Base-by-base conservation (phyloP, 139 green algal genomes). In the Micractinium sp. region DNA sequence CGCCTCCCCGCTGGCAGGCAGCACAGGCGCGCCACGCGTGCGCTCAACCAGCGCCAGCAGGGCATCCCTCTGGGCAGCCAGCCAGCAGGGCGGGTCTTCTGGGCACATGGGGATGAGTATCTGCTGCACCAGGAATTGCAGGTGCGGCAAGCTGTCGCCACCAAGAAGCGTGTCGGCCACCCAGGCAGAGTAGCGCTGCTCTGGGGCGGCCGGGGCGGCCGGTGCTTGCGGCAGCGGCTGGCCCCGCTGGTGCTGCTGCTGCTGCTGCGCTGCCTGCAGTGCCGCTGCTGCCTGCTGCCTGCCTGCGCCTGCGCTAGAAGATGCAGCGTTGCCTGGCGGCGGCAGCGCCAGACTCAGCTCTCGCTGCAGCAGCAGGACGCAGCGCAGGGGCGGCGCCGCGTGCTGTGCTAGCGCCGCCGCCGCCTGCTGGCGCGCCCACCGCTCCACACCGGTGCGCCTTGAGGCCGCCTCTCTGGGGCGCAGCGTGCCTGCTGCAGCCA, bases 101-200 rank as follows among this genome's bases (percentile, higher is more conserved):
- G 86, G 86, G 61, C 79, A 47, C 77, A 90, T 35, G 16, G 86
- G 86, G 1, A 81, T 69, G 25, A 90, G 86, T 63, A 90, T 33
- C 61, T 56, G 41, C 38, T 86, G 77, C 76, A 90, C 53, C 77
- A 90, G 36, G 35, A 85, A 89, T 23, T 85, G 86, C 86, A 89
- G 60, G 73, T 63, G 39, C 23, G 29, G 71, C 47, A 76, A 47
- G 5, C 13, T 27, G 0, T 47, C 23, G 47, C 19, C n/a, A 38
- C 12, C 20, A 33, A 67, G 78, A 20, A 67, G 78, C 78, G 25
- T 66, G 39, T 61, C 78, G 35, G 39, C 22, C 39, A 80, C 14
- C 74, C 74, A 80, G 74, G 74, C 74, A 35, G n/a, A 12, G 74
- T 80, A 53, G 33, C 74, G 74, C 38, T 60, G 77, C 81, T 47